phyloP scores from a whole-genome alignment of 768 basidiomycete species.

The Tulasnella sp. region DNA sequence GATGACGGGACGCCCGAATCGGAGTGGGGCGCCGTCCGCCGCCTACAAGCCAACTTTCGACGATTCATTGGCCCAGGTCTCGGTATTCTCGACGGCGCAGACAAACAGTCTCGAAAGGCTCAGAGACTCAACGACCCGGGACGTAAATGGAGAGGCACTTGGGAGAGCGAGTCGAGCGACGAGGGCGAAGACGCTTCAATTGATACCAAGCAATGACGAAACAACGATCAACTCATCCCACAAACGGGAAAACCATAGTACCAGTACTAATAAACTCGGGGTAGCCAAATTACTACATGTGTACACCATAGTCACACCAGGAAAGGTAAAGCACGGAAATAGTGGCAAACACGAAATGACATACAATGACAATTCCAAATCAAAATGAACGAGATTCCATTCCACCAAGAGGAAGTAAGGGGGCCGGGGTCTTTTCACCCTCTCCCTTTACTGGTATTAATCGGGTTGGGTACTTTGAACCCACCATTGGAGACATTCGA shows the following conservation, averaged over 20 bases:
- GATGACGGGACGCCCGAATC: conserved; percentile 26
- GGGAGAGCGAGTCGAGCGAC: conserved; percentile 6
- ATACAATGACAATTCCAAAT: too few species aligned
- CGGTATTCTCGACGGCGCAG: not conserved
- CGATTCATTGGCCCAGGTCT: conserved; percentile 6
- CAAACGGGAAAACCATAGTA: not conserved
- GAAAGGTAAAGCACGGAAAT: too few species aligned
- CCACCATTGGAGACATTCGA: too few species aligned
- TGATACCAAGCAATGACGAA: conserved; percentile 1
- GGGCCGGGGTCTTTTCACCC: too few species aligned
- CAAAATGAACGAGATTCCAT: too few species aligned
- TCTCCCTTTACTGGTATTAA: too few species aligned
- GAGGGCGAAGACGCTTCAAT: not conserved
- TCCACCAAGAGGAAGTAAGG: too few species aligned
- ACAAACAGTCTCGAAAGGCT: not conserved
- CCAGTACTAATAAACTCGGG: too few species aligned
- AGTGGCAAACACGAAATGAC: too few species aligned
- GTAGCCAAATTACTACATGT: too few species aligned
- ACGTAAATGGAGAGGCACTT: not conserved
- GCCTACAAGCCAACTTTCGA: conserved; percentile 60
- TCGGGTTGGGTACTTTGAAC: too few species aligned
- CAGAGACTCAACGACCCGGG: conserved; percentile 2
- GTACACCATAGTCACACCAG: too few species aligned
- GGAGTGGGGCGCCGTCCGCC: conserved; percentile 52
- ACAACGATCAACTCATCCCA: not conserved